These are phyloP conservation scores for Entomortierella parvispora DNA, from an alignment of 192 early-diverging fungal species.

Conservation along the genomic window DNA sequence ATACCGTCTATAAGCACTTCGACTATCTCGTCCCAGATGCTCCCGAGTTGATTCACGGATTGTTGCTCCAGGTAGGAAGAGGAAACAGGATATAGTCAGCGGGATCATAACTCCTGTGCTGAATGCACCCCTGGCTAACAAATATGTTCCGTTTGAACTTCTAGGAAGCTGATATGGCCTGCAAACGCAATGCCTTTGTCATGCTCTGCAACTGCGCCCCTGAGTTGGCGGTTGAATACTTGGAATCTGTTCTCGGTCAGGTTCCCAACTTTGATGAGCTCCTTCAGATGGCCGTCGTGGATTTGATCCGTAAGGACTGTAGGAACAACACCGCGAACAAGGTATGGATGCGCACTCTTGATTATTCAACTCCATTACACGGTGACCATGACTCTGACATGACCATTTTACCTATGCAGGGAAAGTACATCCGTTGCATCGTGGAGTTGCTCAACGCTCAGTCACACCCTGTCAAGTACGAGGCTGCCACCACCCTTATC, in stretches of 20 bases:
- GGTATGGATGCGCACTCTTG: slow-evolving; percentile 55
- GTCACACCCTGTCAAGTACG: slow-evolving; percentile 94
- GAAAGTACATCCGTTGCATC: slow-evolving; percentile 92
- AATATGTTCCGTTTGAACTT: slow-evolving; percentile 1
- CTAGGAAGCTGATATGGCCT: slow-evolving; percentile 92
- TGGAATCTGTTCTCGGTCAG: slow-evolving; percentile 76
- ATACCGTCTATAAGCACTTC: slow-evolving; percentile 87
- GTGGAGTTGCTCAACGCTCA: slow-evolving; percentile 85
- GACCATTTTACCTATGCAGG: slow-evolving; percentile 48
- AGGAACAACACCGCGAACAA: slow-evolving; percentile 83
- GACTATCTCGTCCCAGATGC: slow-evolving; percentile 96
- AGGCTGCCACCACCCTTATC: slow-evolving; percentile 94
- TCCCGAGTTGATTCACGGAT: slow-evolving; percentile 84
- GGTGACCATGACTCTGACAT: not conserved
- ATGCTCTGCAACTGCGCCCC: slow-evolving; percentile 87
- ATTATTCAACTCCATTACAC: not conserved
- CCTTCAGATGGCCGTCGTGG: slow-evolving; percentile 93
- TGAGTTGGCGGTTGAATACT: slow-evolving; percentile 84
- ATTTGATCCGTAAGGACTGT: slow-evolving; percentile 94
- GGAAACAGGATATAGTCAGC: not conserved
- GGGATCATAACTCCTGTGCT: not conserved
- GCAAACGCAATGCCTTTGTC: slow-evolving; percentile 94
- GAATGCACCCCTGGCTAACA: not conserved
- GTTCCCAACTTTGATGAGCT: slow-evolving; percentile 89
- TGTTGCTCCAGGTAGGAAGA: slow-evolving; percentile 64